Evolutionary conservation across 164 flowering plant species (phyloP).

Genomic region (Tinospora cordifolia): DNA sequence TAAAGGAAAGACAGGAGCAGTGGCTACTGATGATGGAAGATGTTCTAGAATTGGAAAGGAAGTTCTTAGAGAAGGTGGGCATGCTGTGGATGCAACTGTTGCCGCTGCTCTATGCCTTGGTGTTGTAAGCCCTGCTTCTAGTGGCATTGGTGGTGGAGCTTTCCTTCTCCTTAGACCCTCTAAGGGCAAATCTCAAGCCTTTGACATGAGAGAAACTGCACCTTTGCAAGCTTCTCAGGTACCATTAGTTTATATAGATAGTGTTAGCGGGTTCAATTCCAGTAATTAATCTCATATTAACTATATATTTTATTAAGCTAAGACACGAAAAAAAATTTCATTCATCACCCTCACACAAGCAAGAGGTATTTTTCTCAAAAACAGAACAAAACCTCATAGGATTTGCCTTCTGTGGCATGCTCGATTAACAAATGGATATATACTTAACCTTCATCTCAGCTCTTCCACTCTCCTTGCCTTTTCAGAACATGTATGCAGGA

Average conservation of each 20-base stretch:
- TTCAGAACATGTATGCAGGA: slow-evolving; percentile 51
- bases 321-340: too few relatives aligned
- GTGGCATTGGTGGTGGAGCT: slow-evolving; percentile 73
- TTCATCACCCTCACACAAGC: too few relatives aligned
- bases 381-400: too few relatives aligned
- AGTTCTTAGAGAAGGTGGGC: slow-evolving; percentile 46
- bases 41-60: slow-evolving; percentile 50
- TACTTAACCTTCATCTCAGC: neutral
- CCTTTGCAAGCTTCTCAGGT: slow-evolving; percentile 52
- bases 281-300: neutral
- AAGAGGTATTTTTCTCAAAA: too few relatives aligned
- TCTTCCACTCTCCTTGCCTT: neutral
- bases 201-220: slow-evolving; percentile 66
- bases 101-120: slow-evolving; percentile 62
- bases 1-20: slow-evolving; percentile 28
- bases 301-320: too few relatives aligned
- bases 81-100: slow-evolving; percentile 61
- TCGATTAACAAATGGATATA: too few relatives aligned
- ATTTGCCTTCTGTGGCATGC: too few relatives aligned
- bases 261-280: neutral
- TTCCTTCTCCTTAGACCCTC: slow-evolving; percentile 44
- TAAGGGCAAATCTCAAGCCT: slow-evolving; percentile 34
- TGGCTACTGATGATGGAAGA: slow-evolving; percentile 52
- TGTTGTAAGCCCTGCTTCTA: slow-evolving; percentile 61
- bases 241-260: neutral